Evolutionary conservation across 352 stramenopile species (phyloP), one percentile per base, ranked within the genome.

Genomic region (Blastocystis sp.): DNA sequence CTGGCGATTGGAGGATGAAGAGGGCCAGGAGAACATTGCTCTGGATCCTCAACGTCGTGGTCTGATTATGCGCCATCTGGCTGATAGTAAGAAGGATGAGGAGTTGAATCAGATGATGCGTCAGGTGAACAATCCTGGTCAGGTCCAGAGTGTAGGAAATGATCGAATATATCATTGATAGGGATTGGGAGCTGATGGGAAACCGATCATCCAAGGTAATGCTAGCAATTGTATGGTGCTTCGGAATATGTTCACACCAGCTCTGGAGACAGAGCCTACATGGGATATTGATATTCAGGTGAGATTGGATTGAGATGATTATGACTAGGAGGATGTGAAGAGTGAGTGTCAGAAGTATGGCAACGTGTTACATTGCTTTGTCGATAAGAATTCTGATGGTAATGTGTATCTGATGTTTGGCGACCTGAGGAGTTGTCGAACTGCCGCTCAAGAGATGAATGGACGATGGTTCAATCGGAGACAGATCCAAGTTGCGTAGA

Each of bases 341-440:
- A 39, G 11, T 19, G 75, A 86, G 61, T 86, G 75, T 32, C 37
- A 61, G 57, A 54, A 58, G 16, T 86, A 46, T 35, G 75, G 75
- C 7, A 77, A 19, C 16, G 29, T 86, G n/a, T 58, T 86, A 49
- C 75, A 86, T 35, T 75, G 57, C 52, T 75, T 75, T 35, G 75
- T 86, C 39, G 75, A 86, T 35, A 86, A 86, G 61, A 58, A 71
- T n/a, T 75, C 57, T 12, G 39, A 77, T 32, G 75, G 75, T 24
- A 35, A 77, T 35, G 75, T 86, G 37, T 86, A 86, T 58, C 21
- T 86, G 35, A 86, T 86, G 75, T 86, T 86, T 49, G 75, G 66
- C 24, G 37, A 71, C 42, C 14, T 74, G 37, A 12, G 19, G 12
- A 75, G 19, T 14, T 54, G 57, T 24, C 66, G 66, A 27, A 14